A percentile compares a stretch with the other conserved stretches of the same genome.
These are phyloP conservation scores for Tirmania nivea DNA, from an alignment of 495 filamentous ascomycete genomes.

Conservation along the genomic window DNA sequence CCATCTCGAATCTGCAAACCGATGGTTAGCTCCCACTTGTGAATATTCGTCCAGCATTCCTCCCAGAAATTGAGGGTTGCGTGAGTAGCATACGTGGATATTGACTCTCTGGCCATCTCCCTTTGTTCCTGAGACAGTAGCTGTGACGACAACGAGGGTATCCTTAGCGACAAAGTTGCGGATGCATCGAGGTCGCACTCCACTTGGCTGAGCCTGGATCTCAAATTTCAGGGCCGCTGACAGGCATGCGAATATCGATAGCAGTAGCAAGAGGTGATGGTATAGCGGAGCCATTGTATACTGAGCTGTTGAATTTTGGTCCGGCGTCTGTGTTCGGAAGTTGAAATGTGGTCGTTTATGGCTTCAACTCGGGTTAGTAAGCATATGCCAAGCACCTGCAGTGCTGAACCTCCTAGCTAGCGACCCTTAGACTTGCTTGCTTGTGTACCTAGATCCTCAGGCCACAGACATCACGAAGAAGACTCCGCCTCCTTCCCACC, in stretches of 20 bases:
- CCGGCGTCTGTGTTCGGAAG: no score
- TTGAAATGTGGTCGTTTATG: no score
- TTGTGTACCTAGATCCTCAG: background rate
- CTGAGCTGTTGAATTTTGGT: no score
- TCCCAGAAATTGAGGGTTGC: background rate
- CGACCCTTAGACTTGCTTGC: background rate
- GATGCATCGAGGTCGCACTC: slow-evolving; percentile 60
- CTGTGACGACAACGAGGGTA: slow-evolving; percentile 94
- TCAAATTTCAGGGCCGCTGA: slow-evolving; percentile 82
- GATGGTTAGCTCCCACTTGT: background rate
- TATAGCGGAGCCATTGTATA: no score
- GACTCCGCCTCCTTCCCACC: background rate
- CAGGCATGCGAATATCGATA: slow-evolving; percentile 29
- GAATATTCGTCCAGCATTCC: background rate
- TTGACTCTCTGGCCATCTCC: slow-evolving; percentile 88
- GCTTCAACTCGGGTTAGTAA: no score
- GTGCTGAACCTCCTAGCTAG: background rate
- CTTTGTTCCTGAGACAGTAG: slow-evolving; percentile 59
- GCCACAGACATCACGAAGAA: background rate
- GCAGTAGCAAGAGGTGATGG: no score
- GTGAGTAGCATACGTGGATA: slow-evolving; percentile 60
- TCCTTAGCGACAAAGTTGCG: slow-evolving; percentile 88
- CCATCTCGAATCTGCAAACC: slow-evolving; percentile 64
- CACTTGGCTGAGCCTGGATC: slow-evolving; percentile 44
- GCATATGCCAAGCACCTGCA: no score